Conservation (phyloP, 768 basidiomycete genomes). For the Hysterangium stoloniferum region DNA sequence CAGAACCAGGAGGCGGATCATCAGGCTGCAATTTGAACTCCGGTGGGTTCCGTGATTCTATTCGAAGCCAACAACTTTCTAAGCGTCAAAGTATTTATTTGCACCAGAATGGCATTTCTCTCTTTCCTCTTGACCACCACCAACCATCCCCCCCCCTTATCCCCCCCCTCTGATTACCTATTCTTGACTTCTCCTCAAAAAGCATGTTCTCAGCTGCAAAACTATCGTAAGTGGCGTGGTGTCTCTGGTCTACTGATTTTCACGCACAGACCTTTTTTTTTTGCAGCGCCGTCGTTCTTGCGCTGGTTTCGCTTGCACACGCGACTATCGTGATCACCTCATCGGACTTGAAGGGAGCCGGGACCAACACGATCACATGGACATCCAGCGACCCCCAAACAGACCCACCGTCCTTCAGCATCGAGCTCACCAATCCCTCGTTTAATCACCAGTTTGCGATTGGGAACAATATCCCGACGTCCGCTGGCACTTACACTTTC, state of each 20-base stretch:
- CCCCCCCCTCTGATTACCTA: too few species aligned
- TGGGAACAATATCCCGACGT: slow-evolving; percentile 8
- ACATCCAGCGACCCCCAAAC: slow-evolving; percentile 2
- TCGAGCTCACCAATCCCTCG: neutral
- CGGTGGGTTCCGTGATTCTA: too few species aligned
- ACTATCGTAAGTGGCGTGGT: neutral
- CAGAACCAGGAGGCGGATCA: too few species aligned
- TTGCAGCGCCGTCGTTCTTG: slow-evolving; percentile 2
- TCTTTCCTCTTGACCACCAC: too few species aligned
- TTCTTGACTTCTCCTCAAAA: too few species aligned
- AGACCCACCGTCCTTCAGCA: neutral
- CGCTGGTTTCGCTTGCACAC: slow-evolving; percentile 5
- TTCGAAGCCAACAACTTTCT: too few species aligned
- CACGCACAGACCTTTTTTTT: neutral
- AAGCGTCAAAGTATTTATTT: too few species aligned
- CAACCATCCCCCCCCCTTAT: too few species aligned
- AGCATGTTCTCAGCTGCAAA: neutral
- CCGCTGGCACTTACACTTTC: neutral
- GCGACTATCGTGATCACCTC: slow-evolving; percentile 2
- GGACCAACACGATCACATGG: slow-evolving; percentile 2
- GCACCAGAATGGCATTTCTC: too few species aligned
- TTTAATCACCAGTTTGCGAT: slow-evolving; percentile 4
- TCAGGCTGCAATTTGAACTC: too few species aligned
- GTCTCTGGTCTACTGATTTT: neutral
- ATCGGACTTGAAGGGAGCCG: slow-evolving; percentile 1